Base-by-base conservation (phyloP, 768 basidiomycete species). In the Rhodocollybia butyracea region DNA sequence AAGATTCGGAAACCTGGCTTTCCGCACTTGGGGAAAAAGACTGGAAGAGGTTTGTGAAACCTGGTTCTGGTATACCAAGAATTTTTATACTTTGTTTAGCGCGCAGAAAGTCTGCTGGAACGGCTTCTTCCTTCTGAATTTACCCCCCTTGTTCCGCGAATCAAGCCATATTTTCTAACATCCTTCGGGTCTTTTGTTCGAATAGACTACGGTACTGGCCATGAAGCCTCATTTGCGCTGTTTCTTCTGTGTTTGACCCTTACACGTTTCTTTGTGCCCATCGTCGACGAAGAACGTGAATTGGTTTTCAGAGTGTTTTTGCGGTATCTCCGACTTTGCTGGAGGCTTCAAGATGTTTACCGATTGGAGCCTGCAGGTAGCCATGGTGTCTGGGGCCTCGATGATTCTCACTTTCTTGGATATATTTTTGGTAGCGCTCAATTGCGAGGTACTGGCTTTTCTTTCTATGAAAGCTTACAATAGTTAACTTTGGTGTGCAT, bases 351-450 rank as follows among this genome's bases (percentile, higher is more conserved):
- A 67, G 90, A 94, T 59, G 80, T 83, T 30, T 99, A 98, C 68
- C 83, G 78, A 46, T 83, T 99, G 10, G 96, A 98, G 69, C 94
- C 95, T 5, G 97, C 97, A 2, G 97, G 97, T 7, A 95, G 91
- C 59, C 95, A 98, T 66, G 97, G 97, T 3, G 96, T 98, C 0
- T 99, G 96, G 97, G 97, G 95, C 1, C 73, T 98, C 34, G 95
- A 98, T 64, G 95, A 97, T 67, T 96, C 88, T 52, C 81, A 78
- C 50, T 95, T 96, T 70, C 78, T 98, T 41, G 85, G 89, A 3
- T 97, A 96, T 64, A 79, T 94, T 10, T 94, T 94, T 66, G 95
- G 94, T 10, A 92, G 92, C 59, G 92, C 84, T 2, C 91, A 98
- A 71, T 78, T 98, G 34, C 78, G 86, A 82, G 89, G 91, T 83